phyloP scores from a whole-genome alignment of 1,139 yeast species.

The Scheffersomyces illinoinensis region DNA sequence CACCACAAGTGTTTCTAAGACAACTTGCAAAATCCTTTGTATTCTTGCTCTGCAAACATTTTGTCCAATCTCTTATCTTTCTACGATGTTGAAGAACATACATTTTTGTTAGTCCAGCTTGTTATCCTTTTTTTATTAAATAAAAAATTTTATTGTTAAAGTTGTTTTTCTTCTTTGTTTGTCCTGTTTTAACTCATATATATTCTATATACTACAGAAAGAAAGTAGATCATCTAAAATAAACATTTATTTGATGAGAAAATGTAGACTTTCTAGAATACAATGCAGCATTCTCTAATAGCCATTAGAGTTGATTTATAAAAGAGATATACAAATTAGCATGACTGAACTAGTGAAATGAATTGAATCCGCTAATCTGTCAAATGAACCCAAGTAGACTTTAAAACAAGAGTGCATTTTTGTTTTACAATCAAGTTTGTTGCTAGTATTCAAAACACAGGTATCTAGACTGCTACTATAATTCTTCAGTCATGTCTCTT shows the following conservation, averaged over 20 bases:
- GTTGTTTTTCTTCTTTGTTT: neutral
- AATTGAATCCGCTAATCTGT: neutral
- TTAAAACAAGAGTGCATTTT: neutral
- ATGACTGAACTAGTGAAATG: neutral
- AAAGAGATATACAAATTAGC: too few relatives aligned
- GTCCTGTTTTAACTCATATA: neutral
- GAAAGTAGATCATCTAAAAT: neutral
- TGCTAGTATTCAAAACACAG: neutral
- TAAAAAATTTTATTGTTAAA: neutral
- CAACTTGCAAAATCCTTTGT: constrained; percentile 8
- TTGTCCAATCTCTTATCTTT: neutral
- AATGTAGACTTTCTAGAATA: neutral
- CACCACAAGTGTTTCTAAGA: constrained; percentile 99
- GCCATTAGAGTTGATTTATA: neutral
- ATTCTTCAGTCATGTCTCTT: neutral
- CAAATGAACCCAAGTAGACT: neutral
- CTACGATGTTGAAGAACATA: constrained; percentile 1
- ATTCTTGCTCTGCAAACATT: neutral
- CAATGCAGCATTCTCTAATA: neutral
- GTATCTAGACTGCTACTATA: neutral
- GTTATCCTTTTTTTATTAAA: neutral
- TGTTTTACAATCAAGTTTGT: too few relatives aligned
- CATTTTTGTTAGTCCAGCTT: neutral
- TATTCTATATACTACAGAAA: neutral
- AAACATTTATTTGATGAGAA: neutral